A percentile compares a stretch with the other conserved stretches of the same genome.
phyloP scores from a whole-genome alignment of 768 basidiomycete genomes.

The Lanmaoa pseudosensibilis region DNA sequence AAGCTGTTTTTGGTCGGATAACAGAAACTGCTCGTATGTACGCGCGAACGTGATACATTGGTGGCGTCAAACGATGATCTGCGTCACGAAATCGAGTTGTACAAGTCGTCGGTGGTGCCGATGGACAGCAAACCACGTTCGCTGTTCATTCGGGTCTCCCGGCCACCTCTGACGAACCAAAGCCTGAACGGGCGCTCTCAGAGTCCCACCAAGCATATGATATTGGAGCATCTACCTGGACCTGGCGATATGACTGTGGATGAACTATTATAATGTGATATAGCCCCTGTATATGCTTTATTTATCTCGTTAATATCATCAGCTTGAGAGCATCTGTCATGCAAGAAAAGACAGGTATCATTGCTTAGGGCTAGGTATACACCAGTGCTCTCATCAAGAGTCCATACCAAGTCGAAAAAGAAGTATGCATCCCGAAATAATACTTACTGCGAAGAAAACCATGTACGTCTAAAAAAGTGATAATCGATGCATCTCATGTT shows the following conservation, averaged over 20 bases:
- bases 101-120: slow-evolving; percentile 56
- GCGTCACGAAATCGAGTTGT: slow-evolving; percentile 55
- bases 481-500: slow-evolving; percentile 17
- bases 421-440: background rate
- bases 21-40: slow-evolving; percentile 51
- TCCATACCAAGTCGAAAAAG: background rate
- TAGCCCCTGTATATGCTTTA: slow-evolving; percentile 10
- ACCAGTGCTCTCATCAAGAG: background rate
- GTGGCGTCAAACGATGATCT: slow-evolving; percentile 46
- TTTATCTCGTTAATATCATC: slow-evolving; percentile 12
- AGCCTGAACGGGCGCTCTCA: slow-evolving; percentile 35
- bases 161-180: slow-evolving; percentile 48
- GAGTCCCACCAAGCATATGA: slow-evolving; percentile 17
- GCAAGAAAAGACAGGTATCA: background rate
- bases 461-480: slow-evolving; percentile 1
- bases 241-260: slow-evolving; percentile 54
- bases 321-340: background rate
- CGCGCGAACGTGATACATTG: slow-evolving; percentile 50
- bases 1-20: background rate
- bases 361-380: background rate
- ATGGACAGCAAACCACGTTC: slow-evolving; percentile 53
- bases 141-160: slow-evolving; percentile 43
- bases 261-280: slow-evolving; percentile 41
- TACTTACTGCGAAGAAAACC: background rate
- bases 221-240: slow-evolving; percentile 37